Evolutionary conservation across 2,329 filamentous ascomycete genomes (phyloP).

Genomic region (Ceratocystis eucalypticola): DNA sequence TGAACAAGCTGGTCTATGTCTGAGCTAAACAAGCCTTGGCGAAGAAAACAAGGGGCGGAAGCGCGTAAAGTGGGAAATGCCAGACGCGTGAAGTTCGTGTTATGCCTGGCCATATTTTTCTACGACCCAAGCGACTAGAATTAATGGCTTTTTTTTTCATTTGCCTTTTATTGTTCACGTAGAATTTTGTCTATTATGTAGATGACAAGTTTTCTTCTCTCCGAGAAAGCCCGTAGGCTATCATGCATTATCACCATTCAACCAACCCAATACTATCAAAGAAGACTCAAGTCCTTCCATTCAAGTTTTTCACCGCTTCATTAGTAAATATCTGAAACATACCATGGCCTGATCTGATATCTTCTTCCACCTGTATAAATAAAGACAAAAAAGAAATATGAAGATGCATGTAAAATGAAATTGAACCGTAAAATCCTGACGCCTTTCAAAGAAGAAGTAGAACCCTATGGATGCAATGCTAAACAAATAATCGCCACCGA

Average conservation of each 20-base stretch:
- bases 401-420: conserved; percentile 15
- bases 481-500: conserved; percentile 19
- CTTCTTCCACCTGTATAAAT: conserved; percentile 11
- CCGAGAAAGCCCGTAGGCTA: not conserved
- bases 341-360: too few species aligned
- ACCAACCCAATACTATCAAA: not conserved
- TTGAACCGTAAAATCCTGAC: conserved; percentile 18
- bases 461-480: conserved; percentile 19
- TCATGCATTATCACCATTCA: not conserved
- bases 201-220: not conserved
- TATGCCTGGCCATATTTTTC: not conserved
- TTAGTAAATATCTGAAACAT: not conserved
- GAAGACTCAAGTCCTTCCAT: not conserved
- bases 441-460: conserved; percentile 17
- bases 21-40: not conserved
- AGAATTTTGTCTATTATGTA: not conserved
- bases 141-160: not conserved
- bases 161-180: not conserved
- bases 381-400: conserved; percentile 6
- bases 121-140: not conserved
- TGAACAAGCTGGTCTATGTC: not conserved
- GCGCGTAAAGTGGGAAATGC: conserved; percentile 16
- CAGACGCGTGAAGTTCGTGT: conserved; percentile 9
- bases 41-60: not conserved
- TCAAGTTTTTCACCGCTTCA: not conserved